Evolutionary conservation across 2,329 filamentous ascomycete species (phyloP).

Genomic region (Trichoderma gracile): DNA sequence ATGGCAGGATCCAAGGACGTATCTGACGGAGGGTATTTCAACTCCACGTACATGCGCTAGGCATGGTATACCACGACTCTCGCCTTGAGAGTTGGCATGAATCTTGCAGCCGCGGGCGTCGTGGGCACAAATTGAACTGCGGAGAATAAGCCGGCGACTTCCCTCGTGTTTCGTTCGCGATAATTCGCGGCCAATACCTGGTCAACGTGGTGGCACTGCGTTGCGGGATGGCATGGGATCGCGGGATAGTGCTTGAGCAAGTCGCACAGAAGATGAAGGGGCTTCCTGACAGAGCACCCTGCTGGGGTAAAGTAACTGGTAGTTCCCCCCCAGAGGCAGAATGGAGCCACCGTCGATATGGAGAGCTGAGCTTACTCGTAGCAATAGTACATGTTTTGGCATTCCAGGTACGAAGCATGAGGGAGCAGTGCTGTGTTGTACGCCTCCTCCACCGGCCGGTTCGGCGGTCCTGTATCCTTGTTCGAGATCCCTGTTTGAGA

Average conservation of each 20-base stretch:
- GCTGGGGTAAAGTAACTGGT: not conserved
- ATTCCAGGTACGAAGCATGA: too few relatives aligned
- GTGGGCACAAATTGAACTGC: conserved; percentile 7
- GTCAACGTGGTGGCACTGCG: not conserved
- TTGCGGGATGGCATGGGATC: not conserved
- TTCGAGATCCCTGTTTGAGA: not conserved
- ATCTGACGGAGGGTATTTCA: conserved; percentile 1
- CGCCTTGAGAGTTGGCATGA: not conserved
- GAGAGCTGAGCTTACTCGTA: not conserved
- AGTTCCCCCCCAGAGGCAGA: not conserved
- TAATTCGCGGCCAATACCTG: not conserved
- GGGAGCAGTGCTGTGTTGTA: not conserved
- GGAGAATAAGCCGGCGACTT: conserved; percentile 10
- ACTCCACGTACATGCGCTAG: not conserved
- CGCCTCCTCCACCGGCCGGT: not conserved
- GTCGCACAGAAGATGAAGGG: not conserved
- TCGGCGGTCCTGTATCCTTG: not conserved
- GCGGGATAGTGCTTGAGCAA: not conserved
- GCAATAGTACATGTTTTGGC: not conserved
- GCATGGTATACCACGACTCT: too few relatives aligned
- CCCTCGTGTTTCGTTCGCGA: not conserved
- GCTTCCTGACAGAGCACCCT: not conserved
- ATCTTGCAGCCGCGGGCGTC: conserved; percentile 5
- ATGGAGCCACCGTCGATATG: conserved; percentile 12
- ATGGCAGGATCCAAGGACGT: not conserved